phyloP scores from a whole-genome alignment of 345 rosid genomes.

The Eucalyptus curtisii region DNA sequence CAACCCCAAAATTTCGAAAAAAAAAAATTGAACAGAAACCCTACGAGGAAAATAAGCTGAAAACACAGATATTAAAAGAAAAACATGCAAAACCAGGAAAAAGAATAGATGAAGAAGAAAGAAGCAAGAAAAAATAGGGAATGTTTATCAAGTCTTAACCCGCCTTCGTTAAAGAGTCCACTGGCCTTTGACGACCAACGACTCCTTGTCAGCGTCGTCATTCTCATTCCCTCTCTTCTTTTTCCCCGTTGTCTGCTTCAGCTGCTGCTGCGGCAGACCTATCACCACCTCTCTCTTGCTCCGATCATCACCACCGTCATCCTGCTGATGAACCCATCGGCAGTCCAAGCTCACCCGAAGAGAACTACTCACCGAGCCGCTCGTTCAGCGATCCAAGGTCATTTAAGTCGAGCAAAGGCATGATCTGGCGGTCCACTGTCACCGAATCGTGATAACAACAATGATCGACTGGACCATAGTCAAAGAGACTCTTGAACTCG shows the following conservation, averaged over 20 bases:
- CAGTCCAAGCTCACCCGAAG: neutral
- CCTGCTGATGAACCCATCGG: neutral
- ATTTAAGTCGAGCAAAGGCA: neutral
- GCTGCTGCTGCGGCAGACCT: neutral
- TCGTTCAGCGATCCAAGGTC: neutral
- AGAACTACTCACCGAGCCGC: neutral
- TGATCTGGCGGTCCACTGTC: rapidly evolving
- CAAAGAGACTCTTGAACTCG: neutral
- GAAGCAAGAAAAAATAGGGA: neutral
- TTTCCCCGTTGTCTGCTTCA: neutral
- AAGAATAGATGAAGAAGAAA: neutral
- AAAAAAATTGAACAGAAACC: no score
- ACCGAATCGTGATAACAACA: neutral
- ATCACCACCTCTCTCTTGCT: neutral
- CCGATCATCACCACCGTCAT: neutral
- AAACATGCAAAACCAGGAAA: neutral
- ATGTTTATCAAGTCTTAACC: neutral
- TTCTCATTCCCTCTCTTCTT: neutral
- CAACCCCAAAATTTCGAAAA: neutral
- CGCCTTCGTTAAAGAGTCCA: neutral
- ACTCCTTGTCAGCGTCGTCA: neutral
- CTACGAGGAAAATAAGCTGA: neutral
- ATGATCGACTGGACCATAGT: neutral
- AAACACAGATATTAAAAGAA: neutral
- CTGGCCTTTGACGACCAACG: neutral